These are phyloP conservation scores for Theileria annulata DNA, from an alignment of 169 alveolate species.

Conservation along the genomic window DNA sequence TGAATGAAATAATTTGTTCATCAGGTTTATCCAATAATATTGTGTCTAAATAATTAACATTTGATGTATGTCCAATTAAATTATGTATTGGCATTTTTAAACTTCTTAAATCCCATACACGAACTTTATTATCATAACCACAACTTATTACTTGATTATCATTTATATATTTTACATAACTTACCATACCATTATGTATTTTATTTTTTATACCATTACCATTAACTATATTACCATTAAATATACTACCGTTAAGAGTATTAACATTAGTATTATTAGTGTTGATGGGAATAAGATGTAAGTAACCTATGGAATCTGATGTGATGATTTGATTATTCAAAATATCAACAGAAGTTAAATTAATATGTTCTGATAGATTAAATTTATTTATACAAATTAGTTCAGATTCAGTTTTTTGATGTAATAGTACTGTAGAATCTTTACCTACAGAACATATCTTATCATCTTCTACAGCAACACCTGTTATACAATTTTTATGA, in stretches of 20 bases:
- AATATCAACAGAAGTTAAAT: conserved; percentile 43
- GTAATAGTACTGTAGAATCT: conserved; percentile 55
- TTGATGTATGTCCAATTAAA: conserved; percentile 60
- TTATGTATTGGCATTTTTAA: conserved; percentile 50
- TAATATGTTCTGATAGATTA: conserved; percentile 19
- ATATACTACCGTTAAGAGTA: too few species aligned
- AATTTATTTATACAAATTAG: conserved; percentile 15
- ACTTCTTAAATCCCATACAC: conserved; percentile 64
- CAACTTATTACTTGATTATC: conserved; percentile 16
- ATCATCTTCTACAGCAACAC: conserved; percentile 25
- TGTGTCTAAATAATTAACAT: conserved; percentile 57
- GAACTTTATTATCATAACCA: conserved; percentile 52
- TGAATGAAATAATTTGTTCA: conserved; percentile 32
- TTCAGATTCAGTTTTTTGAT: conserved; percentile 34
- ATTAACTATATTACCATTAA: not conserved
- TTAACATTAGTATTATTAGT: not conserved
- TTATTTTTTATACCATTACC: conserved; percentile 11
- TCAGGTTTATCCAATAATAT: conserved; percentile 16
- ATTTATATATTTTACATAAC: conserved; percentile 36
- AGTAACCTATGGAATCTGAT: conserved; percentile 10
- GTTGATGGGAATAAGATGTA: not conserved
- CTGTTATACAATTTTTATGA: conserved; percentile 60
- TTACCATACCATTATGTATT: conserved; percentile 39
- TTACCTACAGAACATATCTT: conserved; percentile 58
- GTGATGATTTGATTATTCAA: conserved; percentile 28